Conservation (phyloP, 1,284 basidiomycete species). For the Ganoderma lucidum region DNA sequence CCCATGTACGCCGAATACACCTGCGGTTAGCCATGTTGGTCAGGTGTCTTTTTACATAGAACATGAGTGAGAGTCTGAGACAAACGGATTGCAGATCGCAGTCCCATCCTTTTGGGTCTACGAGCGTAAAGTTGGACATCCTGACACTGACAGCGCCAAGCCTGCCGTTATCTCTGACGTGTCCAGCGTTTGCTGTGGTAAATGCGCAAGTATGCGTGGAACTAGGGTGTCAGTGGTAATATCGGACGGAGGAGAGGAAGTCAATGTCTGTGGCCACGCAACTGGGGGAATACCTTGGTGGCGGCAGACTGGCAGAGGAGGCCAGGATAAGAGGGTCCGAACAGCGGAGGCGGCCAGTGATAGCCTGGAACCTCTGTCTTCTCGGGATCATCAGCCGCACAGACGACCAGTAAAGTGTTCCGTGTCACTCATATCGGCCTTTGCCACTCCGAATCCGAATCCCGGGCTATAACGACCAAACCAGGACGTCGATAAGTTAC, state of each 20-base stretch:
- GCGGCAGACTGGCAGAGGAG: constrained; percentile 1
- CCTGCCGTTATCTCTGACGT: constrained; percentile 19
- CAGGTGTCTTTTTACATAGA: neutral
- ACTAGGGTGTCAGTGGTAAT: neutral
- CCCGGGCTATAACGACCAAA: neutral
- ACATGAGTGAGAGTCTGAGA: constrained; percentile 7
- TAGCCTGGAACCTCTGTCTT: constrained; percentile 11
- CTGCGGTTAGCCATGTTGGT: constrained; percentile 43
- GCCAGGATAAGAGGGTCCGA: neutral
- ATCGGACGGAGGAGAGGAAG: neutral
- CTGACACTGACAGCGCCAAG: constrained; percentile 30
- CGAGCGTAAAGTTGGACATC: constrained; percentile 76
- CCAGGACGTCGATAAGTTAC: neutral
- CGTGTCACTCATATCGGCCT: neutral
- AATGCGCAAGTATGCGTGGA: neutral
- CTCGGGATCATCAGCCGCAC: constrained; percentile 20
- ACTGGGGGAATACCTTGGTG: neutral
- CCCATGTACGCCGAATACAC: constrained; percentile 88
- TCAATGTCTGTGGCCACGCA: too few species aligned
- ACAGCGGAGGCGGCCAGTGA: constrained; percentile 2
- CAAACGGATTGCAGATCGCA: constrained; percentile 85
- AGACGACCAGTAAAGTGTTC: constrained; percentile 7
- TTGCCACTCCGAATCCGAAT: neutral
- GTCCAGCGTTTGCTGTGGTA: neutral
- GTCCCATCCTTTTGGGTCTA: constrained; percentile 83